Conservation (phyloP, 805 yeast genomes). For the Ogataea wickerhamii region DNA sequence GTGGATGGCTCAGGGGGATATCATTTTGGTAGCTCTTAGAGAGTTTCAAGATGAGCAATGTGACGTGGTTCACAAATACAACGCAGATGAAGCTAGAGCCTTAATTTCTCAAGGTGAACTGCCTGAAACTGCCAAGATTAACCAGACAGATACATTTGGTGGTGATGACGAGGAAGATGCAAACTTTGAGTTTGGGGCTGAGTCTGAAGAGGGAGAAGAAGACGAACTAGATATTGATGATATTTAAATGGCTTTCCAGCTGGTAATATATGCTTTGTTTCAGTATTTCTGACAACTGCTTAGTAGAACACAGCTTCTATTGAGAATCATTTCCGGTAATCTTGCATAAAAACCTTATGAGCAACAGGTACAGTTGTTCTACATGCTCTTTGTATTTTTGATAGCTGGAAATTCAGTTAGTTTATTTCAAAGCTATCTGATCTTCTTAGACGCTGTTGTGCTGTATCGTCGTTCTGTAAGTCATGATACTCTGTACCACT, state of each 20-base stretch:
- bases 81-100: conserved; percentile 96
- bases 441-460: conserved; percentile 54
- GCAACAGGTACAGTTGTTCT: not conserved
- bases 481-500: conserved; percentile 22
- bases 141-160: conserved; percentile 96
- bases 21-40: conserved; percentile 90
- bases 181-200: conserved; percentile 96
- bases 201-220: conserved; percentile 74
- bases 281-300: no score
- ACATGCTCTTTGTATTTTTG: not conserved
- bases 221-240: conserved; percentile 91
- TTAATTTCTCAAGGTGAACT: conserved; percentile 93
- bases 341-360: no score
- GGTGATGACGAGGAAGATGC: conserved; percentile 96
- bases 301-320: no score
- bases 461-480: conserved; percentile 34
- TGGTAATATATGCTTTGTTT: conserved; percentile 2
- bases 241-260: conserved; percentile 45
- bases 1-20: conserved; percentile 99
- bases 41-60: conserved; percentile 98
- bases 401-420: no score
- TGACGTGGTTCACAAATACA: conserved; percentile 95
- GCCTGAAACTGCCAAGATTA: conserved; percentile 95
- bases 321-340: no score
- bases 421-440: conserved; percentile 57